A percentile compares a stretch with the other conserved stretches of the same genome.
phyloP scores from a whole-genome alignment of 352 stramenopile genomes.

The Phytophthora lateralis region DNA sequence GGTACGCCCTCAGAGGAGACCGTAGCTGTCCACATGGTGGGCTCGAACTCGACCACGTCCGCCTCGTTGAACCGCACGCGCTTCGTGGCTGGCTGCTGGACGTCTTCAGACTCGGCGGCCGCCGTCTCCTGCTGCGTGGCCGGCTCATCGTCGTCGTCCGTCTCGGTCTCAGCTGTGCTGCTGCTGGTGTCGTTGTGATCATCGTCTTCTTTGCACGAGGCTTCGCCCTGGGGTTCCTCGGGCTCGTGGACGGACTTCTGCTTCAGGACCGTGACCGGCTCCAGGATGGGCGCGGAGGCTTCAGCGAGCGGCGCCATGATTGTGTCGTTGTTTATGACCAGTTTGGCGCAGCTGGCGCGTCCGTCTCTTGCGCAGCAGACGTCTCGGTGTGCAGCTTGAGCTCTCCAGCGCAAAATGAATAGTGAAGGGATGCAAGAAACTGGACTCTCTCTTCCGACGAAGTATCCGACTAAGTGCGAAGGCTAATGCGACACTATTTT shows the following conservation, averaged over 20 bases:
- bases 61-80: conserved; percentile 63
- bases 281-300: conserved; percentile 15
- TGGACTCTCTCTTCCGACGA: conserved; percentile 13
- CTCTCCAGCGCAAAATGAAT: conserved; percentile 32
- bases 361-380: conserved; percentile 24
- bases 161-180: background rate
- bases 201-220: conserved; percentile 30
- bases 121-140: conserved; percentile 10
- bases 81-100: conserved; percentile 32
- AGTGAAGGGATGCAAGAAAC: conserved; percentile 20
- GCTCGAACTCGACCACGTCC: conserved; percentile 84
- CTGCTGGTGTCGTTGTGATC: background rate
- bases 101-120: conserved; percentile 2
- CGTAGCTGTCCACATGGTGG: conserved; percentile 80
- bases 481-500: conserved; percentile 5
- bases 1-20: conserved; percentile 79
- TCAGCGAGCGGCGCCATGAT: conserved; percentile 43
- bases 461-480: background rate
- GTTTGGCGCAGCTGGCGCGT: conserved; percentile 14
- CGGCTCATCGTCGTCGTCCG: conserved; percentile 9
- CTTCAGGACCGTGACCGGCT: conserved; percentile 25
- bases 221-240: conserved; percentile 30
- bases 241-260: conserved; percentile 27
- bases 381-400: conserved; percentile 12
- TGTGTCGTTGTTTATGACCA: conserved; percentile 33